Evolutionary conservation across 2,329 filamentous ascomycete species (phyloP), one percentile per base, ranked within the genome.

Genomic region (Sarocladium kiliense): DNA sequence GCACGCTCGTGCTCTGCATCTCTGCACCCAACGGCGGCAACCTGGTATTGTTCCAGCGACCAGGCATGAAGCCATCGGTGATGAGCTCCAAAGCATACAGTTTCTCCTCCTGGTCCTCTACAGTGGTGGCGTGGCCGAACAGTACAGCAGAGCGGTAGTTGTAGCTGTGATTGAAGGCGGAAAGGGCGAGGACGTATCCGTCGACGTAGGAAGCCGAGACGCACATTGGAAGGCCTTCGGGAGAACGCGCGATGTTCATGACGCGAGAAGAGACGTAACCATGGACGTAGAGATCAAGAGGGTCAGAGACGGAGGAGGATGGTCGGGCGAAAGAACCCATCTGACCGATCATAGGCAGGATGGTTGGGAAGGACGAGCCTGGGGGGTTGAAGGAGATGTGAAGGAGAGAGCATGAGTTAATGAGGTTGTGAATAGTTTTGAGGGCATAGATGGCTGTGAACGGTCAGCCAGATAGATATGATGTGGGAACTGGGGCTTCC

Each of bases 261-360:
- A 96, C 76, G 7, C 91, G 86, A 1, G 85, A 85, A 57, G 85
- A 89, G 62, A 93, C 86, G 69, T 93, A 95, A 65, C 90, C 90
- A 70, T 96, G 91, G 7, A 96, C 79, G 68, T 95, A 55, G 58
- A 87, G 79, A 56, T 91, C 86, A 4, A 91, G 76, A 0, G 86
- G 83, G 60, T 91, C 85, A 53, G 80, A 77, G 18, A 80, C 68
- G 54, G 77, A 76, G 16, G 82, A 77, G 54, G 80, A 85, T 4
- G 86, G 86, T 0, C 75, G 72, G 9, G 77, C 76, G 66, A 86
- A 94, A 23, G 85, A 88, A 12, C 84, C 88, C 79, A 94, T 88
- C 63, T 89, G 85, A 53, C 89, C 89, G 63, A 95, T 89, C 89
- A 95, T 93, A 58, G 91, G 91, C 2, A 96, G 78, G 54, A 87